Percentiles rank a stretch among this genome's conserved stretches.
These are phyloP conservation scores for Rhynchosporium secalis DNA, from an alignment of 2,329 filamentous ascomycete species.

Conservation along the genomic window DNA sequence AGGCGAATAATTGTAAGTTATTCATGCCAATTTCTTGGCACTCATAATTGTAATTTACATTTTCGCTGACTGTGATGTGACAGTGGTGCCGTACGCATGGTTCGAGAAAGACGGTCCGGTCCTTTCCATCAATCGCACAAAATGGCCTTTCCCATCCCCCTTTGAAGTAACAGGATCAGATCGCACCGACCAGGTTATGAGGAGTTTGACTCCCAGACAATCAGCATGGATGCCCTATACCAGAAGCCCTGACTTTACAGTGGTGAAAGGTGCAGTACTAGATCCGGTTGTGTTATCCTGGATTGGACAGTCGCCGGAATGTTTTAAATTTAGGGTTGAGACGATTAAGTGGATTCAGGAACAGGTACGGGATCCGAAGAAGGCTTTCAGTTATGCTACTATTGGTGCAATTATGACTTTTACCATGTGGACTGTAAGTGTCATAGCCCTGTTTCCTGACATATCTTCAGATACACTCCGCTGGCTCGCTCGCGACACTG, in stretches of 20 bases:
- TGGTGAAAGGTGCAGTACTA: constrained; percentile 23
- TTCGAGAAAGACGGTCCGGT: constrained; percentile 20
- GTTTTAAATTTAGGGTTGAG: constrained; percentile 24
- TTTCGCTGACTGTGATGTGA: not conserved
- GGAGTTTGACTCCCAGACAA: constrained; percentile 21
- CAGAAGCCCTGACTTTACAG: constrained; percentile 17
- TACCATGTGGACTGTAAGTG: constrained; percentile 27
- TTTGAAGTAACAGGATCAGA: constrained; percentile 21
- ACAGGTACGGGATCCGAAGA: constrained; percentile 16
- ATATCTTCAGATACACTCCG: not conserved
- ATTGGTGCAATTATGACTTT: constrained; percentile 28
- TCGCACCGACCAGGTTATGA: constrained; percentile 15
- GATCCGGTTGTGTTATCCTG: constrained; percentile 19
- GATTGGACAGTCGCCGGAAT: constrained; percentile 24
- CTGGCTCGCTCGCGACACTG: not conserved
- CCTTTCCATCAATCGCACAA: constrained; percentile 19
- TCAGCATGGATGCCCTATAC: constrained; percentile 27
- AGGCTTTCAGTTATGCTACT: constrained; percentile 18
- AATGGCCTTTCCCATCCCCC: constrained; percentile 19
- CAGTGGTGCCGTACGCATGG: constrained; percentile 26
- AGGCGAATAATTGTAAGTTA: constrained; percentile 7
- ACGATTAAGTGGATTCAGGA: constrained; percentile 26
- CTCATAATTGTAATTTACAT: not conserved
- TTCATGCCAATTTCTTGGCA: not conserved
- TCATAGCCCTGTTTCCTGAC: not conserved